Percentiles rank a stretch among this genome's conserved stretches.
These are phyloP conservation scores for Aurantiochytrium sp. DNA, from an alignment of 108 stramenopile species.

Conservation along the genomic window DNA sequence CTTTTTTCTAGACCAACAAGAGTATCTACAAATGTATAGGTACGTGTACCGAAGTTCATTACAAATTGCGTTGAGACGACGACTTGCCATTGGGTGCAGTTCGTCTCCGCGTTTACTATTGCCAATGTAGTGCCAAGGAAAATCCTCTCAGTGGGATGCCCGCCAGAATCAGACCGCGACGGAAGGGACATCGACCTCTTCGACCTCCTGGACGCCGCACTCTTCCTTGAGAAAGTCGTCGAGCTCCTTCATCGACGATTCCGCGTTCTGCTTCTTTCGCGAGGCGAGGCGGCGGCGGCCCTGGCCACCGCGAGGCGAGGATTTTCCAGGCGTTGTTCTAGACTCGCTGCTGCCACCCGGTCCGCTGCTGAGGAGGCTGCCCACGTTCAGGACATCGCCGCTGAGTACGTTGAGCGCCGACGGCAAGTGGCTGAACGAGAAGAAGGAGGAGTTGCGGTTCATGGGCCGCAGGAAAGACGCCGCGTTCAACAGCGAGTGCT, in stretches of 20 bases:
- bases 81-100: too few relatives aligned
- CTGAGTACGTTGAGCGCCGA: neutral
- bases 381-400: neutral
- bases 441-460: neutral
- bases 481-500: neutral
- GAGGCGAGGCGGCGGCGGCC: neutral
- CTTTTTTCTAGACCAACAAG: too few relatives aligned
- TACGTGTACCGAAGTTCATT: too few relatives aligned
- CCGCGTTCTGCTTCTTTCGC: neutral
- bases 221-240: slow-evolving; percentile 23
- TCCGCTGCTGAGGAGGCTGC: too few relatives aligned
- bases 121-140: too few relatives aligned
- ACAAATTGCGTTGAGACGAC: too few relatives aligned
- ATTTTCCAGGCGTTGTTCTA: neutral
- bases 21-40: too few relatives aligned
- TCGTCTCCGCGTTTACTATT: too few relatives aligned
- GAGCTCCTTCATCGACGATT: neutral
- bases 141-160: too few relatives aligned
- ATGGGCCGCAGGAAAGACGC: neutral
- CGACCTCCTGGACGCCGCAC: slow-evolving; percentile 17
- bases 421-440: neutral
- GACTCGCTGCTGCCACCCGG: too few relatives aligned
- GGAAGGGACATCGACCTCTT: slow-evolving; percentile 4
- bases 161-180: neutral
- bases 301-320: neutral